phyloP scores from a whole-genome alignment of 1,284 basidiomycete genomes.

The Irpex sp. region DNA sequence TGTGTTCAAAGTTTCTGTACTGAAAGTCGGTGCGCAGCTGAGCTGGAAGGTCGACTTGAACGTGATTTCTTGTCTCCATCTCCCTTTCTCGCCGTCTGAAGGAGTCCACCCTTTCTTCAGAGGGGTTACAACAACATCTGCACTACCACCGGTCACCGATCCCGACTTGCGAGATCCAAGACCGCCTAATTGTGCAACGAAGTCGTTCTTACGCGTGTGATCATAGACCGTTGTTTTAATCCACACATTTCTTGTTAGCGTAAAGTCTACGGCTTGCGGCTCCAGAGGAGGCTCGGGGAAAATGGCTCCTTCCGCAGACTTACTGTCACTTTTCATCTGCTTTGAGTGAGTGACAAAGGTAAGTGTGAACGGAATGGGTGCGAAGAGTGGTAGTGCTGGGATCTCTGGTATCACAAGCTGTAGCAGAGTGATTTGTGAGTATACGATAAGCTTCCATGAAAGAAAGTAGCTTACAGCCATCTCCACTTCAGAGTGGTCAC shows the following conservation, averaged over 20 bases:
- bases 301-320: neutral
- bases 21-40: slow-evolving; percentile 7
- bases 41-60: slow-evolving; percentile 12
- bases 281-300: slow-evolving; percentile 15
- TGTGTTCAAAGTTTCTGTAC: neutral
- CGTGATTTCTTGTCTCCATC: slow-evolving; percentile 16
- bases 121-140: neutral
- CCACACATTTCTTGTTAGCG: slow-evolving; percentile 8
- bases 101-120: slow-evolving; percentile 11
- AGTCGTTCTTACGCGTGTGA: neutral
- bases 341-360: slow-evolving; percentile 14
- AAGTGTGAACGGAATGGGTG: slow-evolving; percentile 16
- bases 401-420: slow-evolving; percentile 14
- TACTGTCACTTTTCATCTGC: slow-evolving; percentile 6
- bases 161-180: neutral
- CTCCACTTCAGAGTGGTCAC: slow-evolving; percentile 17
- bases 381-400: slow-evolving; percentile 6
- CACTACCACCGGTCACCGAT: neutral
- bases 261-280: slow-evolving; percentile 11
- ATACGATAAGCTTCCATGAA: no score
- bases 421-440: neutral
- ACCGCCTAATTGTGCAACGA: neutral
- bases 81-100: slow-evolving; percentile 1
- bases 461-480: slow-evolving; percentile 11
- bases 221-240: neutral